Conservation (phyloP, 805 yeast genomes). For the Saccharomyces kudriavzevii region DNA sequence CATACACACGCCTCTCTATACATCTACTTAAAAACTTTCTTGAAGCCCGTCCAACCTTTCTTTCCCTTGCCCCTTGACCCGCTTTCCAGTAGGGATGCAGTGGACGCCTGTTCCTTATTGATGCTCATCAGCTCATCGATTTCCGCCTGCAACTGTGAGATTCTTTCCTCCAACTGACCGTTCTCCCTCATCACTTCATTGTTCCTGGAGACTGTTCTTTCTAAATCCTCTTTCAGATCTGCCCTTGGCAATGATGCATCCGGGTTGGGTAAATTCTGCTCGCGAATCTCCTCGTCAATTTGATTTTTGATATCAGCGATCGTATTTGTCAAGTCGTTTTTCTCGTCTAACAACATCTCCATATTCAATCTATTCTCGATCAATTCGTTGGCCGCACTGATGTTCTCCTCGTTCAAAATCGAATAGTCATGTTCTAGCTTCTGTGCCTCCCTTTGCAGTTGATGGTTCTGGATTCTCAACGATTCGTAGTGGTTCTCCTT, state of each 20-base stretch:
- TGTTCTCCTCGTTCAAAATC: conserved; percentile 70
- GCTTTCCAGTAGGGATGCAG: background rate
- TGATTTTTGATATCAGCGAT: conserved; percentile 41
- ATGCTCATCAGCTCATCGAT: conserved; percentile 31
- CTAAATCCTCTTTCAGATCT: conserved; percentile 43
- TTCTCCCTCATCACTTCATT: conserved; percentile 60
- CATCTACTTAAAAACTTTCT: conserved; percentile 15
- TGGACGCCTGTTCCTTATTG: conserved; percentile 10
- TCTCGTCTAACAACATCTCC: conserved; percentile 71
- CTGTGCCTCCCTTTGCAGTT: conserved; percentile 63
- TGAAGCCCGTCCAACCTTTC: conserved; percentile 22
- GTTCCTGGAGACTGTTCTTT: conserved; percentile 52
- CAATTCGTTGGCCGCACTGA: conserved; percentile 79
- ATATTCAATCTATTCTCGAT: conserved; percentile 67
- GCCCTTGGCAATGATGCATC: conserved; percentile 31
- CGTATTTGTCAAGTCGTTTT: conserved; percentile 45
- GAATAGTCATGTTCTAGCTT: conserved; percentile 63
- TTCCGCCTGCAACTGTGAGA: conserved; percentile 37
- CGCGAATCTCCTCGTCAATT: conserved; percentile 30
- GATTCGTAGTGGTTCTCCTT: conserved; percentile 57
- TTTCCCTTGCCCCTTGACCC: background rate
- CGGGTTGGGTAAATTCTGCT: conserved; percentile 26
- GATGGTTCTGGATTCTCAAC: conserved; percentile 58
- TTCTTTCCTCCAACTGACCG: conserved; percentile 45
- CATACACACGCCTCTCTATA: background rate